Conservation (phyloP, 768 basidiomycete species). For the Suillus luteus region DNA sequence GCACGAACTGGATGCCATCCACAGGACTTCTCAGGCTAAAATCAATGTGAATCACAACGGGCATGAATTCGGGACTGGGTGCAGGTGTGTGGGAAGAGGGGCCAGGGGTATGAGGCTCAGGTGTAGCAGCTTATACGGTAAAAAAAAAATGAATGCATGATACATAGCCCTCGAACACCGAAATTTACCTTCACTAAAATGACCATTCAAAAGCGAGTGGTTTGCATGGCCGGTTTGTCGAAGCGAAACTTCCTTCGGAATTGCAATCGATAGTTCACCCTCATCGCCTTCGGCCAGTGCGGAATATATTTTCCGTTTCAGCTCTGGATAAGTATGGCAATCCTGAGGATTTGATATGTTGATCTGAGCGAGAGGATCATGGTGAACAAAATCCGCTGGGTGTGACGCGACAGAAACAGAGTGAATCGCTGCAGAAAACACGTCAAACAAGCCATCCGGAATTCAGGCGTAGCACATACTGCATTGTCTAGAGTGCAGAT, state of each 20-base stretch:
- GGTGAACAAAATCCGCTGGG: slow-evolving; percentile 74
- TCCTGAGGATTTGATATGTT: slow-evolving; percentile 70
- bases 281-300: slow-evolving; percentile 91
- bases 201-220: slow-evolving; percentile 37
- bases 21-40: slow-evolving; percentile 83
- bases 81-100: slow-evolving; percentile 34
- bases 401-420: slow-evolving; percentile 72
- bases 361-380: slow-evolving; percentile 72
- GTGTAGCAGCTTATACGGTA: slow-evolving; percentile 59
- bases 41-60: slow-evolving; percentile 73
- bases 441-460: slow-evolving; percentile 26
- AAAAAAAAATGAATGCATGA: slow-evolving; percentile 14
- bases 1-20: slow-evolving; percentile 83
- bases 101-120: slow-evolving; percentile 77
- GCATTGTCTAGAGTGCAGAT: slow-evolving; percentile 89
- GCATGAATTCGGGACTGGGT: slow-evolving; percentile 65
- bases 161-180: neutral
- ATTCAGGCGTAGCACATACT: slow-evolving; percentile 50
- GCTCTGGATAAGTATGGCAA: slow-evolving; percentile 87
- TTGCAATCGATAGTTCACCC: slow-evolving; percentile 89
- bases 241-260: slow-evolving; percentile 72
- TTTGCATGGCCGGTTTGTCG: slow-evolving; percentile 56
- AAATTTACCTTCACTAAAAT: slow-evolving; percentile 59
- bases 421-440: slow-evolving; percentile 57
- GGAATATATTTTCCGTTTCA: slow-evolving; percentile 90